Evolutionary conservation across 371 early-diverging fungal genomes (phyloP).

Genomic region (Sporodiniella umbellata): DNA sequence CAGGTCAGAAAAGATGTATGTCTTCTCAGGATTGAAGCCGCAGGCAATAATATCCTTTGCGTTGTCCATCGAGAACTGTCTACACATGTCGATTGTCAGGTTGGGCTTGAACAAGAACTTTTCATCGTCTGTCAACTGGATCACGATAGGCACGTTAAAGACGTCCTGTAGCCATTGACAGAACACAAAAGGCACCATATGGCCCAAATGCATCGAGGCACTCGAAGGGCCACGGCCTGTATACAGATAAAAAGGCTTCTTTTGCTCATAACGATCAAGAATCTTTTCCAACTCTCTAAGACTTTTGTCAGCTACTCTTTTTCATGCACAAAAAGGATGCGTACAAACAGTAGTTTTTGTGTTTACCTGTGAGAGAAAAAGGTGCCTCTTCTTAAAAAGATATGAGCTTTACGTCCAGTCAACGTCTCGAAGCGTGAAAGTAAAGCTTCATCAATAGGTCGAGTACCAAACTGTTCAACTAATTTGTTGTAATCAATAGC

Average conservation of each 20-base stretch:
- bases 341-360: background rate
- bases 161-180: conserved; percentile 99
- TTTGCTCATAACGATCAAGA: conserved; percentile 89
- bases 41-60: conserved; percentile 98
- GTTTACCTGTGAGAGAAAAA: conserved; percentile 96
- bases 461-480: conserved; percentile 94
- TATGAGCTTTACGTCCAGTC: conserved; percentile 86
- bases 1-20: conserved; percentile 98
- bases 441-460: conserved; percentile 73
- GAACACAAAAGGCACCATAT: conserved; percentile 98
- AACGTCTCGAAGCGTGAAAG: conserved; percentile 81
- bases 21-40: conserved; percentile 98
- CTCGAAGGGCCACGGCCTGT: conserved; percentile 99
- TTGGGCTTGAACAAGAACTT: conserved; percentile 98
- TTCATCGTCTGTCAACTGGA: conserved; percentile 99
- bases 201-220: conserved; percentile 98
- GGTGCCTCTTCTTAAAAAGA: conserved; percentile 88
- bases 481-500: conserved; percentile 97
- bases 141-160: conserved; percentile 95
- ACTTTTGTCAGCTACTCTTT: background rate
- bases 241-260: conserved; percentile 98
- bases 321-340: no score
- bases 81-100: conserved; percentile 84
- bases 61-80: conserved; percentile 81
- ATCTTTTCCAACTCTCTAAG: conserved; percentile 87